phyloP scores from a whole-genome alignment of 225 moss, liverwort and hornwort genomes.

The Bryoerythrophyllum caledonicum region DNA sequence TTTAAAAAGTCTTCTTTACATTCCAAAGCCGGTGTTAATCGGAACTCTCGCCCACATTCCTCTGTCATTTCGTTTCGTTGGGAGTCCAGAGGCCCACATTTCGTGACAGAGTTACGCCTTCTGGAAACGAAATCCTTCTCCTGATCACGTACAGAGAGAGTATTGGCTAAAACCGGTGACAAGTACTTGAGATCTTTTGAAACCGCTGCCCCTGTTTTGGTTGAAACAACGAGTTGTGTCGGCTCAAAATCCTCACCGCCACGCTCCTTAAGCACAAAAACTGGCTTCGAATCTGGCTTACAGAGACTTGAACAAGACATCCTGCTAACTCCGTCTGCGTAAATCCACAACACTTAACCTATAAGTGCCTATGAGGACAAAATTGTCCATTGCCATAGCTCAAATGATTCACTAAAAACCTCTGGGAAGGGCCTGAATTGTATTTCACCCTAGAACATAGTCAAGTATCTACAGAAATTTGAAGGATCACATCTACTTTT shows the following conservation, averaged over 20 bases:
- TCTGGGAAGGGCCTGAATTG: no score
- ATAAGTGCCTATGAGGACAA: no score
- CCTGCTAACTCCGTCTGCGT: background rate
- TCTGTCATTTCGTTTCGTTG: background rate
- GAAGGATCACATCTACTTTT: no score
- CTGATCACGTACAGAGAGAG: background rate
- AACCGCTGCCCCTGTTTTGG: background rate
- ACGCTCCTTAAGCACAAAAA: slow-evolving; percentile 13
- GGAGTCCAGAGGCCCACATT: background rate
- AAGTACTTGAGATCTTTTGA: background rate
- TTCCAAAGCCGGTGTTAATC: background rate
- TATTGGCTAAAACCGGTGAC: slow-evolving; percentile 11
- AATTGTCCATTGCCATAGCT: no score
- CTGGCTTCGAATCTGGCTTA: background rate
- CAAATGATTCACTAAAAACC: no score
- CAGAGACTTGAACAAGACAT: background rate
- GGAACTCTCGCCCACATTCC: background rate
- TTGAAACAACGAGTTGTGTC: background rate
- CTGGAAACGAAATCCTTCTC: background rate
- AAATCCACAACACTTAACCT: background rate
- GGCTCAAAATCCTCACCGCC: slow-evolving; percentile 1
- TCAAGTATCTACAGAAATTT: no score
- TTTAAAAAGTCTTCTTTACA: background rate
- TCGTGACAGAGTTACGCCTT: background rate
- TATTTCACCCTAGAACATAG: no score